Conservation (phyloP, 2,329 filamentous ascomycete species). For the Tolypocladium ophioglossoides region DNA sequence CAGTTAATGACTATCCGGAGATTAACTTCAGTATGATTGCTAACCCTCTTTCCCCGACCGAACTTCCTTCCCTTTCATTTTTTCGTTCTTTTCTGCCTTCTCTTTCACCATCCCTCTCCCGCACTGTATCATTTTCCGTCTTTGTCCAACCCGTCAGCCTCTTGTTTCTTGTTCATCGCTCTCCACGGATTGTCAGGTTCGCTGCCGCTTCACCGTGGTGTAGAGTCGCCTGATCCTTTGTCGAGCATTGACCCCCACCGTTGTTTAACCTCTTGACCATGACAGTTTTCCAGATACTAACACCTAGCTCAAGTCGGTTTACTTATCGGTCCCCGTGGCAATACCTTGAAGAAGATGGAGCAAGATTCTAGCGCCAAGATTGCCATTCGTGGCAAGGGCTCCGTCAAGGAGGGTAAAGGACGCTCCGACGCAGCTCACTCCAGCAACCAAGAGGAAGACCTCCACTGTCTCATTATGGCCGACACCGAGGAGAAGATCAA, state of each 20-base stretch:
- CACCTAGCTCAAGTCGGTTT: conserved; percentile 98
- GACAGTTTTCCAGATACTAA: conserved; percentile 56
- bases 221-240: background rate
- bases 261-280: conserved; percentile 1
- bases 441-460: conserved; percentile 99
- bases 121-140: background rate
- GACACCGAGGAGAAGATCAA: conserved; percentile 99
- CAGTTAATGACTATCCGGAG: conserved; percentile 99
- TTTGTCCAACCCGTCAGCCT: background rate
- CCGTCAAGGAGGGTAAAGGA: conserved; percentile 98
- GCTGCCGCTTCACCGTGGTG: background rate
- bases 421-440: conserved; percentile 97
- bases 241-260: conserved; percentile 1
- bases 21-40: conserved; percentile 99
- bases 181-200: background rate
- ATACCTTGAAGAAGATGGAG: conserved; percentile 99
- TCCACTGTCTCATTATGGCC: conserved; percentile 99
- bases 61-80: conserved; percentile 29
- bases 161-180: background rate
- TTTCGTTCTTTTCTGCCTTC: conserved; percentile 13
- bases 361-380: conserved; percentile 95
- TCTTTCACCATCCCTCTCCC: conserved; percentile 4
- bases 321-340: conserved; percentile 99
- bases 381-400: conserved; percentile 98
- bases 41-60: conserved; percentile 71